These are phyloP conservation scores for Ganoderma boninense DNA, from an alignment of 1,284 basidiomycete species.

Conservation along the genomic window DNA sequence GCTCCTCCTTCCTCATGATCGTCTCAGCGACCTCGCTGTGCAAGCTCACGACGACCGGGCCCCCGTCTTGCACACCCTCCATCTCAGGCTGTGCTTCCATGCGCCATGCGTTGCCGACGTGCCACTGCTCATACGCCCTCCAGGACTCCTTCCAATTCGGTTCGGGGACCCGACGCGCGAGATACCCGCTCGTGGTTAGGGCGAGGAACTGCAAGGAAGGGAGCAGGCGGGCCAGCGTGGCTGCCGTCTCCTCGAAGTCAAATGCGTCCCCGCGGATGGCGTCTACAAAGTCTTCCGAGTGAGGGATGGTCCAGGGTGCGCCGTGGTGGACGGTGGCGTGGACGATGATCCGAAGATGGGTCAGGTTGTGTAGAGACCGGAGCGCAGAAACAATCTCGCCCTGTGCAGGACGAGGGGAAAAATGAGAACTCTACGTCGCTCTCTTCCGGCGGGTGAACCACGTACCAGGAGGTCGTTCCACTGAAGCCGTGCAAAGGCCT, in stretches of 20 bases:
- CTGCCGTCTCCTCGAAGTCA: neutral
- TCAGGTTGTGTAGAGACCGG: neutral
- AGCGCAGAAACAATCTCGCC: neutral
- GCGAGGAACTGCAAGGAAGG: neutral
- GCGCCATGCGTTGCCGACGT: no score
- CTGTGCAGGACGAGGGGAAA: neutral
- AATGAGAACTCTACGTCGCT: neutral
- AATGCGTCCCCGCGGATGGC: neutral
- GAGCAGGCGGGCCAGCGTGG: neutral
- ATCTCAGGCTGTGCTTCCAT: no score
- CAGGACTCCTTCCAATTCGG: no score
- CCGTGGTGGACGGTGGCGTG: neutral
- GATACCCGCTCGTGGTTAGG: no score
- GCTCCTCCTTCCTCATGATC: no score
- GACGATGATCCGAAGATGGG: neutral
- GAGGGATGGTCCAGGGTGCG: neutral
- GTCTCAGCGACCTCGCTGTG: no score
- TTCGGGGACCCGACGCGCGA: no score
- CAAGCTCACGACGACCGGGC: no score
- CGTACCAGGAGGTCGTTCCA: neutral
- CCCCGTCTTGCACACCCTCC: no score
- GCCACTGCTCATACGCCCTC: no score
- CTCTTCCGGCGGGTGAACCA: neutral
- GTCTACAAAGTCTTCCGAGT: neutral
- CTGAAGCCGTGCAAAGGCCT: neutral